Evolutionary conservation across 2,329 filamentous ascomycete genomes (phyloP), one percentile per base, ranked within the genome.

Genomic region (Claviceps arundinis): DNA sequence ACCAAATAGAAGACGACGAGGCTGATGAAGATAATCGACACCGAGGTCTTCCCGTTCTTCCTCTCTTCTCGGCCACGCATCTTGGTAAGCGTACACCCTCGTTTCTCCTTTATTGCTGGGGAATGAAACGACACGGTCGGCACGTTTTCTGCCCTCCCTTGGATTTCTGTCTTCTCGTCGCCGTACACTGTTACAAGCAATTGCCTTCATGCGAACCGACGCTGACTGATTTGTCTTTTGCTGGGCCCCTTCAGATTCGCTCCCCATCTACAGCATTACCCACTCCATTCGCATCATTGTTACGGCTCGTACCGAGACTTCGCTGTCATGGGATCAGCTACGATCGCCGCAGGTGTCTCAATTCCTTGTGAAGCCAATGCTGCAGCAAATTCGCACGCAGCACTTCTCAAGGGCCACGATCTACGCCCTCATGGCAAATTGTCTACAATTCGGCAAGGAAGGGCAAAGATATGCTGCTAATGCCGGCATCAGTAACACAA

Each of bases 331-430:
- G 90, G 91, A 97, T 57, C 91, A 97, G 66, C 75, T 97, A 56
- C 82, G 90, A 57, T 95, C 89, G n/a, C 91, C 91, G 3, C 91
- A 97, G 65, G 85, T 97, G 52, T 95, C 89, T 16, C 90, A 95
- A 64, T 97, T 97, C 65, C 77, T 97, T 38, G 80, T 96, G 64
- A 96, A 96, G 72, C 91, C 91, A 2, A 93, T 96, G 73, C 89
- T 93, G 67, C 86, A 93, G 64, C 85, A 91, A 65, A 90, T 96
- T 56, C 82, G 85, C 55, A 75, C 80, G 16, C 81, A 86, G 50
- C 87, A 95, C 68, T 91, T 95, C 66, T 90, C 85, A 34, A 79
- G 87, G 47, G 90, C 87, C 9, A 93, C 89, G 0, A 68, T 96
- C 40, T 96, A 95, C 69, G 89, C 89, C 2, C 72, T 97, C 59